Evolutionary conservation across 768 basidiomycete species (phyloP).

Genomic region (Trametes gibbosa): DNA sequence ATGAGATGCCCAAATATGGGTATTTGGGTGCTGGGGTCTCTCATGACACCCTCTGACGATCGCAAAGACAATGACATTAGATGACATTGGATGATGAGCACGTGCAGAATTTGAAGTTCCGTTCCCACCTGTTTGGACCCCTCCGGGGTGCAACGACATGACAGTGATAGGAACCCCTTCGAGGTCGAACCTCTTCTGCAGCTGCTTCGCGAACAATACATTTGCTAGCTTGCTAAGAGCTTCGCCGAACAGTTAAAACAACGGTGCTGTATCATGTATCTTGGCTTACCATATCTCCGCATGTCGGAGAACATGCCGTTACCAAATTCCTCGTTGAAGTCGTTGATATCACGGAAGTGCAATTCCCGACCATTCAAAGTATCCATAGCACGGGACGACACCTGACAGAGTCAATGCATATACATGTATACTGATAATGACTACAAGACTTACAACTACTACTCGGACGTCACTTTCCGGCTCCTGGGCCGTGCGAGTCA

Average conservation of each 20-base stretch:
- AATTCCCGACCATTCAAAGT: constrained; percentile 7
- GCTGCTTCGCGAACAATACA: constrained; percentile 46
- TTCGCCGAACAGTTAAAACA: constrained; percentile 21
- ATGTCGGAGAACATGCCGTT: constrained; percentile 11
- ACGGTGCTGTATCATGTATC: background rate
- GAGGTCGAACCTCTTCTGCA: constrained; percentile 46
- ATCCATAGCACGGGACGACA: constrained; percentile 13
- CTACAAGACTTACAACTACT: constrained; percentile 43
- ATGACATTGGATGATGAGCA: background rate
- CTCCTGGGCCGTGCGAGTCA: constrained; percentile 47
- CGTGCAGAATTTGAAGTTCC: background rate
- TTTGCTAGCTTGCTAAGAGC: constrained; percentile 52
- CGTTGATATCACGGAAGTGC: constrained; percentile 24
- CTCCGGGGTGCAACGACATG: constrained; percentile 43
- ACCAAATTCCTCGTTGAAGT: constrained; percentile 27
- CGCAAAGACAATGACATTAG: background rate
- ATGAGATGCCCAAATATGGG: constrained; percentile 4
- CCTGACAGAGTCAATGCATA: constrained; percentile 7
- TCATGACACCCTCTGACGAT: constrained; percentile 13
- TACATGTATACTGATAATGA: background rate
- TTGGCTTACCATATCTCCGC: constrained; percentile 21
- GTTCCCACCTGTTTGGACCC: constrained; percentile 34
- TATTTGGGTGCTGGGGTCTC: constrained; percentile 2
- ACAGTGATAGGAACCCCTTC: constrained; percentile 37
- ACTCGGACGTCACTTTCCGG: constrained; percentile 57